These are phyloP conservation scores for Ogataea populi-albae DNA, from an alignment of 805 yeast genomes.

Conservation along the genomic window DNA sequence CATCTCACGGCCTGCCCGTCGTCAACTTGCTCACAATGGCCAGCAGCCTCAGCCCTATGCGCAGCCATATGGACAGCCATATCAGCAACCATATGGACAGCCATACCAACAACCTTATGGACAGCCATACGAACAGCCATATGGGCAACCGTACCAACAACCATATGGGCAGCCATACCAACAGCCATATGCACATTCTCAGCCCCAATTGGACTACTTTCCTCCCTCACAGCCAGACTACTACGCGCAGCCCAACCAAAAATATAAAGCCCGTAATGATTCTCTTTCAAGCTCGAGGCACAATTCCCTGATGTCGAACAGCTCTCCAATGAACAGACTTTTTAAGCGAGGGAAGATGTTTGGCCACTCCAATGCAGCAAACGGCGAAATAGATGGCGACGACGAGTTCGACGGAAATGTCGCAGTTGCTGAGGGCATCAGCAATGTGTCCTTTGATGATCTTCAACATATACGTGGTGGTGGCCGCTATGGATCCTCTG, in stretches of 20 bases:
- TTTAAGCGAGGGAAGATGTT: slow-evolving; percentile 38
- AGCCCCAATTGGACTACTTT: slow-evolving; percentile 1
- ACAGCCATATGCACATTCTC: not conserved
- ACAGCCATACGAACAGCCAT: too few relatives aligned
- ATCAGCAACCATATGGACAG: too few relatives aligned
- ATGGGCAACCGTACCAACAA: not conserved
- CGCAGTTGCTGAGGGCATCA: slow-evolving; percentile 30
- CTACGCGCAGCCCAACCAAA: slow-evolving; percentile 6
- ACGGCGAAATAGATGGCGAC: slow-evolving; percentile 27
- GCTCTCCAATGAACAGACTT: slow-evolving; percentile 37
- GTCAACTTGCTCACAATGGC: too few relatives aligned
- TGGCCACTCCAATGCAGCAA: slow-evolving; percentile 26
- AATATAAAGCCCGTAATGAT: slow-evolving; percentile 5
- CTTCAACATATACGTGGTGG: slow-evolving; percentile 61
- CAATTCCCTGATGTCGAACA: slow-evolving; percentile 26
- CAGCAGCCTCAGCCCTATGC: too few relatives aligned
- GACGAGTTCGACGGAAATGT: slow-evolving; percentile 32
- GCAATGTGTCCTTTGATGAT: slow-evolving; percentile 56
- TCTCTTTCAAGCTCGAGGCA: slow-evolving; percentile 20
- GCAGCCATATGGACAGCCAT: too few relatives aligned
- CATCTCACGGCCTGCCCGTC: slow-evolving; percentile 2
- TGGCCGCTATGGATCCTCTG: slow-evolving; percentile 58
- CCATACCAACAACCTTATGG: too few relatives aligned
- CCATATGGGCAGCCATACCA: slow-evolving; percentile 1
- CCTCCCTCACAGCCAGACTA: slow-evolving; percentile 11